Evolutionary conservation across 1,284 basidiomycete genomes (phyloP).

Genomic region (Cystobasidium sp.): DNA sequence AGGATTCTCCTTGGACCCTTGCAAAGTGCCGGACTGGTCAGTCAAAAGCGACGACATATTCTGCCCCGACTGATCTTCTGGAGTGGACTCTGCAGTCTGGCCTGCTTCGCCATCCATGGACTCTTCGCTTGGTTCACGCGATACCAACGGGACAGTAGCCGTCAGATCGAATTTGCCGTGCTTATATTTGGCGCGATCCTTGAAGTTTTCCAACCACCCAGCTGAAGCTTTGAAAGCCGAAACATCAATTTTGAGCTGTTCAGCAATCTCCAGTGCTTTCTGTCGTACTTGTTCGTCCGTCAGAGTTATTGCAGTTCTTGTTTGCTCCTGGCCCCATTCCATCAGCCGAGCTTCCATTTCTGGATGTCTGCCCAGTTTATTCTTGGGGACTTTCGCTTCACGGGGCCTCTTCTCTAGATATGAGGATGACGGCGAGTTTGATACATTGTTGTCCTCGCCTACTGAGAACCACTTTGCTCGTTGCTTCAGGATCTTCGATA

Average conservation of each 20-base stretch:
- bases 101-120: neutral
- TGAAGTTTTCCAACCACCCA: constrained; percentile 91
- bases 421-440: neutral
- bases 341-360: constrained; percentile 70
- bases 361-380: constrained; percentile 63
- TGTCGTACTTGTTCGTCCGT: constrained; percentile 72
- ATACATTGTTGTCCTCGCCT: constrained; percentile 39
- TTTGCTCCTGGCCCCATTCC: constrained; percentile 66
- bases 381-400: constrained; percentile 50
- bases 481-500: constrained; percentile 86
- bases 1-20: too few relatives aligned
- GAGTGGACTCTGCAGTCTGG: neutral
- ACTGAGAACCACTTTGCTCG: constrained; percentile 79
- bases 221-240: constrained; percentile 86
- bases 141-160: constrained; percentile 1
- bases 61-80: neutral
- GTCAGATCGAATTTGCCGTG: constrained; percentile 26
- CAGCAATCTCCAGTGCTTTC: constrained; percentile 73
- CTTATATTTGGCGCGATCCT: constrained; percentile 63
- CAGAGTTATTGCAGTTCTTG: constrained; percentile 63
- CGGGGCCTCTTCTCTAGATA: constrained; percentile 15
- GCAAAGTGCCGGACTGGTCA: too few relatives aligned
- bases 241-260: constrained; percentile 51
- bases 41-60: neutral
- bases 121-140: constrained; percentile 13